Percentiles rank a stretch among this genome's conserved stretches.
Evolutionary conservation across 345 rosid species (phyloP).

Genomic region (Diplotaxis tenuifolia): DNA sequence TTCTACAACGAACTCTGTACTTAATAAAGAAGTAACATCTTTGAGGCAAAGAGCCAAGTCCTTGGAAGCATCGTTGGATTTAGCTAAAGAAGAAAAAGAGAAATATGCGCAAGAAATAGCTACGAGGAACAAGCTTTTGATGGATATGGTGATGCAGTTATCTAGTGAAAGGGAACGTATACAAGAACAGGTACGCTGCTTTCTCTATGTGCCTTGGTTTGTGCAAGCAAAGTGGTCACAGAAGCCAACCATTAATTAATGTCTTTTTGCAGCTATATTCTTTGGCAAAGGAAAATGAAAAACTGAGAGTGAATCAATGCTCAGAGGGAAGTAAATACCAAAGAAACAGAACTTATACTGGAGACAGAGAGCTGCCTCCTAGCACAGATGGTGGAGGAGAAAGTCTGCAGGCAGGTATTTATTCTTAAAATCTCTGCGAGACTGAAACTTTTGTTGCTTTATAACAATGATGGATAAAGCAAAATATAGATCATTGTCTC

Average conservation of each 20-base stretch:
- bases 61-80: slow-evolving; percentile 58
- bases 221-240: slow-evolving; percentile 7
- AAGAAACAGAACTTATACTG: slow-evolving; percentile 20
- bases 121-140: slow-evolving; percentile 53
- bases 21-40: slow-evolving; percentile 52
- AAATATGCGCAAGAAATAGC: slow-evolving; percentile 64
- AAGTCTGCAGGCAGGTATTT: slow-evolving; percentile 58
- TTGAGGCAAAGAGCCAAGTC: slow-evolving; percentile 50
- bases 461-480: background rate
- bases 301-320: slow-evolving; percentile 46
- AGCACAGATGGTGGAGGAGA: slow-evolving; percentile 38
- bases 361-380: slow-evolving; percentile 33
- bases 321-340: slow-evolving; percentile 26
- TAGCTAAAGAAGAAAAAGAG: slow-evolving; percentile 49
- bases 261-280: slow-evolving; percentile 54
- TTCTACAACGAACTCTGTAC: slow-evolving; percentile 62
- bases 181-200: slow-evolving; percentile 63
- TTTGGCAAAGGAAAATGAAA: slow-evolving; percentile 52
- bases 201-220: background rate
- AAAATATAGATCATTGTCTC: background rate
- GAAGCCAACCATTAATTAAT: background rate
- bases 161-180: slow-evolving; percentile 75
- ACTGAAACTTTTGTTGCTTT: background rate
- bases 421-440: background rate
- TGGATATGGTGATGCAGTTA: slow-evolving; percentile 69